A percentile compares a stretch with the other conserved stretches of the same genome.
phyloP scores from a whole-genome alignment of 2,329 filamentous ascomycete species.

The Chrysoporthe cubensis region DNA sequence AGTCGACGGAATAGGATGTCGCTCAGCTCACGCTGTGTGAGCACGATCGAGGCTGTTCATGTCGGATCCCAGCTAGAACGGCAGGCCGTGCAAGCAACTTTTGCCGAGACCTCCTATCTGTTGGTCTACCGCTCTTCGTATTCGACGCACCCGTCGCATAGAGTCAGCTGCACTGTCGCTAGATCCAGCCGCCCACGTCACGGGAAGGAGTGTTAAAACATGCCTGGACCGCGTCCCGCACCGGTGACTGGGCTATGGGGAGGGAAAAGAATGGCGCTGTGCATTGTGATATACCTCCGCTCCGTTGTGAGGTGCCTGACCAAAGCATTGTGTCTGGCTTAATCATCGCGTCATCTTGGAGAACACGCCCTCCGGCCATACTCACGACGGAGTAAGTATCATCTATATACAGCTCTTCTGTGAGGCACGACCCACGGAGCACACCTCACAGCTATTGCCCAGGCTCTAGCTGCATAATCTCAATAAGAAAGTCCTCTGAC shows the following conservation, averaged over 20 bases:
- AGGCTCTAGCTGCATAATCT: background rate
- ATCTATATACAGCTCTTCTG: constrained; percentile 1
- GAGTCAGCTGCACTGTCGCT: constrained; percentile 1
- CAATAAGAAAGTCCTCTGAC: background rate
- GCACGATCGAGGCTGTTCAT: background rate
- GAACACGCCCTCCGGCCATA: background rate
- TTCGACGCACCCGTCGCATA: background rate
- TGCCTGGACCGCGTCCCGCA: background rate
- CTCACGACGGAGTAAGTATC: background rate
- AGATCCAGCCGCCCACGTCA: constrained; percentile 5
- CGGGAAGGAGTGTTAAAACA: background rate
- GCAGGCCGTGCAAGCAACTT: background rate
- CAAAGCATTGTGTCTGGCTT: background rate
- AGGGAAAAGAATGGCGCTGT: background rate
- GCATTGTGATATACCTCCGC: background rate
- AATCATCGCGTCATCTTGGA: background rate
- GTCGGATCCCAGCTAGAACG: background rate
- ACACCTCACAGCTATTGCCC: background rate
- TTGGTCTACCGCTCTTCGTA: background rate
- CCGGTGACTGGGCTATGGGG: background rate
- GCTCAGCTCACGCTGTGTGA: background rate
- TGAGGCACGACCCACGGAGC: background rate
- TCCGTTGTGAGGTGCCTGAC: background rate
- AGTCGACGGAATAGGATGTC: background rate
- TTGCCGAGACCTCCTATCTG: background rate